Evolutionary conservation across 2,329 filamentous ascomycete species (phyloP), one percentile per base, ranked within the genome.

Genomic region (Xylariaceae sp.): DNA sequence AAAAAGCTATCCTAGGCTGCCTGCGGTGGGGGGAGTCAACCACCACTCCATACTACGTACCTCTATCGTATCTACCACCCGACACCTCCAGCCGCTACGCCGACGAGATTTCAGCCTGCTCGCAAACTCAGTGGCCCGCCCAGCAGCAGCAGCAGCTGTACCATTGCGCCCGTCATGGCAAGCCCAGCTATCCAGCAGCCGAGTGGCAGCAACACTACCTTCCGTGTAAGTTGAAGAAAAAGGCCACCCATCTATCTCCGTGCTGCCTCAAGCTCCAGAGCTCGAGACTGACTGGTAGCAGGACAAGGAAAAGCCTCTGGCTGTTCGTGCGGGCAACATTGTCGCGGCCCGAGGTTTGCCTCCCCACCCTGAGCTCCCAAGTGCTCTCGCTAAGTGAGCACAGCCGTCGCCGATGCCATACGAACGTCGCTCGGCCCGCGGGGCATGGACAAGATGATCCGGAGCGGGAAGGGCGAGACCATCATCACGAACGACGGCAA

Each of bases 361-460:
- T n/a, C 32, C 3, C 7, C 22, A 44, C 23, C 25, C n/a, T 35
- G 10, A 32, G 24, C 24, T 14, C 30, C 25, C 3, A 21, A 35
- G 58, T 42, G 21, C 18, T 37, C 33, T 40, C 30, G 40, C 62
- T 61, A 49, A 58, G 29, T 34, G 32, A 39, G 41, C 46, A 29
- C 16, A 92, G 92, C 92, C 58, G 90, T 98, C 57, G 83, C 92
- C 60, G 92, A 98, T 76, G 92, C 92, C 50, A 93, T 98, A 60
- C 77, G 92, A 71, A 96, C 90, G 18, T 96, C 92, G 42, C 74
- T 98, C 49, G 92, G 92, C 45, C 92, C 92, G 47, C 80, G 92
- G 63, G 92, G 92, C 58, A 95, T 95, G 89, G 89, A 95, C 70
- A 95, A 95, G 72, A 95, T 95, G 89, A 96, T 98, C 53, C 84